Evolutionary conservation across 805 yeast species (phyloP).

Genomic region (Naumovozyma dairenensis): DNA sequence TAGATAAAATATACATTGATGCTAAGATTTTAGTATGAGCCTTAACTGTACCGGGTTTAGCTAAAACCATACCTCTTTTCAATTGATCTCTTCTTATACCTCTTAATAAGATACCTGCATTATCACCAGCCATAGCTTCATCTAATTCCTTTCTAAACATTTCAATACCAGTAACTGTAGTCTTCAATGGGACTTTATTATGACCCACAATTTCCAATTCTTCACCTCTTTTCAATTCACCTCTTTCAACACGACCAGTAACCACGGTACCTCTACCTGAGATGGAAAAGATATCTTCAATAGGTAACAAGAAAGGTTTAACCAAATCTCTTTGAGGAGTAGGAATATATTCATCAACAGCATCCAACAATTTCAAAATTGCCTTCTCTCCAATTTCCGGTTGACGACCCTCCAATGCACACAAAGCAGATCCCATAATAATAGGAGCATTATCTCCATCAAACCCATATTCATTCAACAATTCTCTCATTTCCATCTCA

Average conservation of each 20-base stretch:
- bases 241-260: constrained; percentile 98
- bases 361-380: constrained; percentile 72
- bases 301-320: constrained; percentile 92
- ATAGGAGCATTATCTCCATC: constrained; percentile 98
- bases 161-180: constrained; percentile 96
- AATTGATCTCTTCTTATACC: constrained; percentile 97
- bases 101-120: constrained; percentile 94
- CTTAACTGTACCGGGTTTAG: constrained; percentile 85
- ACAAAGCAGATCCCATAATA: constrained; percentile 95
- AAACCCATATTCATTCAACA: constrained; percentile 81
- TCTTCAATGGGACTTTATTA: constrained; percentile 77
- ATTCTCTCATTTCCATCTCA: constrained; percentile 99
- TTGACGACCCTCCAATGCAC: constrained; percentile 81
- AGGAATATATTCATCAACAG: constrained; percentile 91
- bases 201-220: constrained; percentile 95
- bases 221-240: constrained; percentile 94
- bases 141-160: constrained; percentile 99
- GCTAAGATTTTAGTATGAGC: constrained; percentile 92
- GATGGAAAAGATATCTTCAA: constrained; percentile 94
- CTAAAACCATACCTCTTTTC: constrained; percentile 93
- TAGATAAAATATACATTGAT: constrained; percentile 82
- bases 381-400: constrained; percentile 91
- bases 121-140: constrained; percentile 97
- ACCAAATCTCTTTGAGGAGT: constrained; percentile 95
- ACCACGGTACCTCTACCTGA: constrained; percentile 99